phyloP scores from a whole-genome alignment of 768 basidiomycete species.

The Ramaria rubella region DNA sequence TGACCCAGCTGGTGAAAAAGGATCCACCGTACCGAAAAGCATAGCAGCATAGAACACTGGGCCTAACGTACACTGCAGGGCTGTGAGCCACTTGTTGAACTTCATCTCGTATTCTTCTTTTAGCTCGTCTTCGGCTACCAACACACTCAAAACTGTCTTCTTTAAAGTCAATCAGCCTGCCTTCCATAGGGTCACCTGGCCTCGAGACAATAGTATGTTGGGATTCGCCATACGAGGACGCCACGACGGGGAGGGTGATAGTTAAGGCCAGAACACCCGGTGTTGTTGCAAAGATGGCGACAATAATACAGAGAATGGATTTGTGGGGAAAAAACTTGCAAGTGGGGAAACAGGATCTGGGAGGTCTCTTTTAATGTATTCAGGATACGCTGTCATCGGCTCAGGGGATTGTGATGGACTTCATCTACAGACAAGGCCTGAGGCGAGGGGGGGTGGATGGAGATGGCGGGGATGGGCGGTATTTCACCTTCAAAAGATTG shows the following conservation, averaged over 20 bases:
- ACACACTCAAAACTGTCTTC: constrained; percentile 65
- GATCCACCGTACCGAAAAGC: constrained; percentile 58
- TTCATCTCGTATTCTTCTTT: constrained; percentile 59
- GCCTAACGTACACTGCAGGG: constrained; percentile 74
- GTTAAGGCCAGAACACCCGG: constrained; percentile 85
- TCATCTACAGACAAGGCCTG: constrained; percentile 18
- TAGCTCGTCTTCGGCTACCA: constrained; percentile 70
- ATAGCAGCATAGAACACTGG: constrained; percentile 72
- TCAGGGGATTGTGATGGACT: constrained; percentile 34
- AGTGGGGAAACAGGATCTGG: constrained; percentile 78
- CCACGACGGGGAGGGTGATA: constrained; percentile 85
- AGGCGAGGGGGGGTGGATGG: constrained; percentile 46
- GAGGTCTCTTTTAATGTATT: constrained; percentile 35
- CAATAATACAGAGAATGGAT: constrained; percentile 61
- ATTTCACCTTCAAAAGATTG: constrained; percentile 10
- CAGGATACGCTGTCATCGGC: constrained; percentile 33
- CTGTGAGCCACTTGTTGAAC: constrained; percentile 81
- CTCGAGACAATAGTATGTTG: constrained; percentile 14
- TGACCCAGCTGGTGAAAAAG: neutral
- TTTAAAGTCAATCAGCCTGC: constrained; percentile 60
- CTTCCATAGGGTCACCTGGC: constrained; percentile 25
- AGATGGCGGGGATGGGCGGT: constrained; percentile 45
- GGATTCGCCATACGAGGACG: constrained; percentile 43
- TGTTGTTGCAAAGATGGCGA: constrained; percentile 66
- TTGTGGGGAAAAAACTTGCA: constrained; percentile 69